phyloP scores from a whole-genome alignment of 768 basidiomycete species.

The Rhizopogon salebrosus region DNA sequence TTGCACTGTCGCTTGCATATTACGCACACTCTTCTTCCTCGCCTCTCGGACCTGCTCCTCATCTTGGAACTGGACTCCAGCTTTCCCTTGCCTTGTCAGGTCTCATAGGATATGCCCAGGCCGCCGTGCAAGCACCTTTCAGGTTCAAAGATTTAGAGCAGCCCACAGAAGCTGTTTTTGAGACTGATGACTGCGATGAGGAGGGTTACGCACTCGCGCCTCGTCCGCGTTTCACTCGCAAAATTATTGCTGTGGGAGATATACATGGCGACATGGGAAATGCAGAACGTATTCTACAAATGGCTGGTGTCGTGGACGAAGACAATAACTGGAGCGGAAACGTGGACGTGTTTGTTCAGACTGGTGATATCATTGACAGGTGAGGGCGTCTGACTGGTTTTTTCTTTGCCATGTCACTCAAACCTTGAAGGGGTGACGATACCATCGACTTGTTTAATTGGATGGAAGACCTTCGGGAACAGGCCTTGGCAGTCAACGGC shows the following conservation, averaged over 20 bases:
- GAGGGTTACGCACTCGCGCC: slow-evolving; percentile 10
- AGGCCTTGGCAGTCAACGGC: slow-evolving; percentile 68
- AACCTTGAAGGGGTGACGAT: slow-evolving; percentile 67
- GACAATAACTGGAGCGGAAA: slow-evolving; percentile 77
- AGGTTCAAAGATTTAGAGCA: slow-evolving; percentile 7
- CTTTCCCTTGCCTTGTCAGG: slow-evolving; percentile 20
- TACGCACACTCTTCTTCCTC: slow-evolving; percentile 25
- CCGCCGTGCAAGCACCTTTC: slow-evolving; percentile 17
- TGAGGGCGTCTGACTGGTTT: slow-evolving; percentile 23
- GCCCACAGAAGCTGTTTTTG: slow-evolving; percentile 5
- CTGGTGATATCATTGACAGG: slow-evolving; percentile 95
- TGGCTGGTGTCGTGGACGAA: slow-evolving; percentile 72
- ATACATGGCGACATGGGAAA: slow-evolving; percentile 86
- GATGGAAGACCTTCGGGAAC: slow-evolving; percentile 78
- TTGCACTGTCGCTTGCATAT: slow-evolving; percentile 26
- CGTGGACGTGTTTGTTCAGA: slow-evolving; percentile 87
- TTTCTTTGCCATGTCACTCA: slow-evolving; percentile 12
- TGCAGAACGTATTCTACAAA: slow-evolving; percentile 72
- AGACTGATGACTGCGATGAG: neutral
- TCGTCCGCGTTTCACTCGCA: slow-evolving; percentile 30
- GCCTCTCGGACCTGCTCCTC: slow-evolving; percentile 26
- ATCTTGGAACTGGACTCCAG: slow-evolving; percentile 20
- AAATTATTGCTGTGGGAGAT: slow-evolving; percentile 88
- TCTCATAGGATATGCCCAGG: slow-evolving; percentile 21
- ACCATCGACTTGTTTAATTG: slow-evolving; percentile 79